Base-by-base conservation (phyloP, 805 yeast genomes). In the Ogataea zsoltii region DNA sequence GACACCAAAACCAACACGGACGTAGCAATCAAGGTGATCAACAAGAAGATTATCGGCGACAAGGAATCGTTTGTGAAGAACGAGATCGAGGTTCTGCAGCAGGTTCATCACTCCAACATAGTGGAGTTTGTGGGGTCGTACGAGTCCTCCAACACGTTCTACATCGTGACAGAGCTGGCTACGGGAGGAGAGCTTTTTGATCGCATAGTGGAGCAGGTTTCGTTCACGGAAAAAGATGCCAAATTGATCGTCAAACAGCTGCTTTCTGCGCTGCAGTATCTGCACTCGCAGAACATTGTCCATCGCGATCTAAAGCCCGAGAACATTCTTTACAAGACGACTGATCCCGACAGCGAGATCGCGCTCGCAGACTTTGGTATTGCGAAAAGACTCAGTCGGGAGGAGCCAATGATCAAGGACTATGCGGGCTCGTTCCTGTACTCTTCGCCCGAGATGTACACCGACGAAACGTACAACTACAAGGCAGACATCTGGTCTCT, bases 281-380 rank as follows among this genome's bases (percentile, higher is more conserved):
- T 90, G 41, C 97, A 90, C 61, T 63, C 70, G 16, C 65, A 70
- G 47, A 76, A 88, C 65, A 85, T 90, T 58, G 96, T 77, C 12
- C 90, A 84, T 61, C 71, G 84, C 41, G 90, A 84, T 66, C 66
- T 84, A 56, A 84, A 84, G 60, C 88, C 88, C 0, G 89, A 84
- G 61, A 84, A 84, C 56, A 73, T 90, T 35, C 71, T 90, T 34
- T 89, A 86, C 61, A 67, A 84, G 41, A 70, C 75, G 18, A 58
- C 61, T 5, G 76, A 72, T 16, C 71, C 69, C 9, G 72, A 82
- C 51, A 80, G 92, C 7, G 42, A 17, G 15, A 72, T 90, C 21
- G 95, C 89, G 9, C 72, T 90, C 51, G 96, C 96, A 1, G 97
- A 90, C 67, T 90, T 90, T 65, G 97, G 97, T 35, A 88, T 90